Evolutionary conservation across 495 filamentous ascomycete genomes (phyloP).

Genomic region (Hyaloscypha hepaticicola): DNA sequence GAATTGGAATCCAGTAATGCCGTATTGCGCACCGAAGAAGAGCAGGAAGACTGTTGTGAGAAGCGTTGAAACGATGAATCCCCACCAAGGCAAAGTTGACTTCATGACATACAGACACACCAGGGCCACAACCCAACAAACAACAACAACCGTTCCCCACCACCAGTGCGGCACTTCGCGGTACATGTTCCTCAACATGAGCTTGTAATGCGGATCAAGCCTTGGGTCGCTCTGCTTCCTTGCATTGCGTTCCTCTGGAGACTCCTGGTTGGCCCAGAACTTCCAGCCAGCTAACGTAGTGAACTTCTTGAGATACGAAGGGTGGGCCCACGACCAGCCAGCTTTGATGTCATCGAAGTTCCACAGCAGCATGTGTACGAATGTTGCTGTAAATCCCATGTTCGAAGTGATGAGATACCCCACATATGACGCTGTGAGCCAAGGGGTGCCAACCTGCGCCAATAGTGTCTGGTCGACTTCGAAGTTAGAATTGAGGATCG

Average conservation of each 20-base stretch:
- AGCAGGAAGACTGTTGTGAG: neutral
- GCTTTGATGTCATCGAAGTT: conserved; percentile 28
- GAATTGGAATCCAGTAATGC: conserved; percentile 8
- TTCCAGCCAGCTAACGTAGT: conserved; percentile 20
- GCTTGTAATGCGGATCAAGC: conserved; percentile 48
- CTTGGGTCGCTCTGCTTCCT: conserved; percentile 20
- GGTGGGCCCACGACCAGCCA: conserved; percentile 21
- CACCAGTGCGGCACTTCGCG: conserved; percentile 56
- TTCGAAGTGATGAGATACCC: conserved; percentile 43
- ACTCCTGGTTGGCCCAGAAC: conserved; percentile 36
- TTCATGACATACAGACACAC: conserved; percentile 46
- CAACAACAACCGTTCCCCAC: conserved; percentile 46
- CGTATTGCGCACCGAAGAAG: conserved; percentile 34
- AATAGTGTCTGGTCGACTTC: conserved; percentile 39
- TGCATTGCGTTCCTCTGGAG: conserved; percentile 23
- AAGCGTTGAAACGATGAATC: conserved; percentile 43
- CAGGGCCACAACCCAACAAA: conserved; percentile 50
- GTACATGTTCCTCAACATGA: conserved; percentile 44
- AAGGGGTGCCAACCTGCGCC: conserved; percentile 40
- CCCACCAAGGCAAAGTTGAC: conserved; percentile 55
- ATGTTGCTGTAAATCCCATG: conserved; percentile 42
- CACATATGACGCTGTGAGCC: conserved; percentile 44
- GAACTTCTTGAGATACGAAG: conserved; percentile 26
- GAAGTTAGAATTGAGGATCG: conserved; percentile 37
- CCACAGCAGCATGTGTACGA: conserved; percentile 37